Base-by-base conservation (phyloP, 176 grass and related monocot species). In the Metroxylon sagu region DNA sequence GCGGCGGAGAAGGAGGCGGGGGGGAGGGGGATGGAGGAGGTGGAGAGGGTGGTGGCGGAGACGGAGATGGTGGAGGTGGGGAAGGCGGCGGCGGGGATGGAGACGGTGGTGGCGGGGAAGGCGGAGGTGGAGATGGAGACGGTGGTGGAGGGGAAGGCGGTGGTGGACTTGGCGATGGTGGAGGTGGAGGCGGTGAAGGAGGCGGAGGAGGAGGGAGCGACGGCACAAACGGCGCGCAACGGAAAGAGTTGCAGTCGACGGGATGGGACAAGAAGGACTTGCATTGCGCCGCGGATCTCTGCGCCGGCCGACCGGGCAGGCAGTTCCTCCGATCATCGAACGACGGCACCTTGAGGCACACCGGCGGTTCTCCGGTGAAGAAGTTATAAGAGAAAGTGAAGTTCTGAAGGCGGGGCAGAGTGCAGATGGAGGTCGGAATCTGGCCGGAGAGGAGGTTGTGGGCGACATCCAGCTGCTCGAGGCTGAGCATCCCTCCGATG, bases 381-480 rank as follows among this genome's bases (percentile, higher is more conserved):
- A 89, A 98, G 31, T 98, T 98, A 70, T 98, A 76, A 7, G 82
- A 72, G 65, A 85, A 98, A 4, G 93, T 98, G 73, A 98, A 92
- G 52, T 98, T 98, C 67, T 79, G 79, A 64, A 98, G 76, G 3
- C 73, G 81, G 18, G 87, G 84, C n/a, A 98, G 84, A 4, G 54
- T 27, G 74, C 93, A 98, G n/a, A 92, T 77, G 19, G 76, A 62
- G 72, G 64, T 56, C 4, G 93, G 93, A 14, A 98, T 83, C 17
- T 29, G 17, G 3, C 93, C 93, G 3, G 93, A 79, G 48, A 98
- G 79, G 59, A 51, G 54, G 72, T 98, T 98, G 64, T 98, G 93
- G 7, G 87, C 93, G 25, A 98, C 78, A 65, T 98, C 73, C 0
- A 98, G 84, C 84, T 92, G 93, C 73, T 98, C 84, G 7, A 98